Conservation (phyloP, 2,329 filamentous ascomycete species). For the Fusarium xylarioides region DNA sequence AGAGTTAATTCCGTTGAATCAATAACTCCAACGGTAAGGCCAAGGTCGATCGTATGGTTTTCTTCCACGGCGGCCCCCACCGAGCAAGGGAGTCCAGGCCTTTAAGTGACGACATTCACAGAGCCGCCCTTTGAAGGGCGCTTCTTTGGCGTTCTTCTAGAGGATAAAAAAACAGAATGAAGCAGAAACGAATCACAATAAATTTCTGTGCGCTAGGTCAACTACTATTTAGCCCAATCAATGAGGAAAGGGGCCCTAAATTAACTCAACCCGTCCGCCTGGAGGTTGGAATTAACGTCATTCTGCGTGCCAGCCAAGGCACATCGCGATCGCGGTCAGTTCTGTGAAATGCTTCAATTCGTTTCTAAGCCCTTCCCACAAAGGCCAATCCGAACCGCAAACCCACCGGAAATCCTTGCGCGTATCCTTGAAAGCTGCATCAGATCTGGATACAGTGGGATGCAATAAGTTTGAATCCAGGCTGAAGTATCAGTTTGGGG, state of each 20-base stretch:
- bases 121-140: background rate
- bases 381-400: background rate
- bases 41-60: slow-evolving; percentile 27
- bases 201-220: slow-evolving; percentile 12
- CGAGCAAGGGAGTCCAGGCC: background rate
- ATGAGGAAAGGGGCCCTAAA: slow-evolving; percentile 7
- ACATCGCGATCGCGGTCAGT: slow-evolving; percentile 7
- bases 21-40: slow-evolving; percentile 2
- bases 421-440: slow-evolving; percentile 16
- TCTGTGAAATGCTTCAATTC: slow-evolving; percentile 5
- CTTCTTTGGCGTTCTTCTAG: background rate
- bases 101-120: slow-evolving; percentile 21
- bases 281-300: slow-evolving; percentile 23
- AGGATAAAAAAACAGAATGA: background rate
- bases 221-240: slow-evolving; percentile 9
- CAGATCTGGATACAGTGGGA: slow-evolving; percentile 20
- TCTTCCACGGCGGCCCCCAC: slow-evolving; percentile 11
- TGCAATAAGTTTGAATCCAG: no score
- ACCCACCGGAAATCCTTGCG: slow-evolving; percentile 6
- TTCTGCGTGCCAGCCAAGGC: slow-evolving; percentile 22
- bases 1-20: slow-evolving; percentile 5
- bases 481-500: no score
- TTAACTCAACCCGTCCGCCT: slow-evolving; percentile 14
- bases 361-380: background rate
- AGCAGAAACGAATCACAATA: background rate